Base-by-base conservation (phyloP, 164 flowering plant species). In the Magnolia changhungtana region DNA sequence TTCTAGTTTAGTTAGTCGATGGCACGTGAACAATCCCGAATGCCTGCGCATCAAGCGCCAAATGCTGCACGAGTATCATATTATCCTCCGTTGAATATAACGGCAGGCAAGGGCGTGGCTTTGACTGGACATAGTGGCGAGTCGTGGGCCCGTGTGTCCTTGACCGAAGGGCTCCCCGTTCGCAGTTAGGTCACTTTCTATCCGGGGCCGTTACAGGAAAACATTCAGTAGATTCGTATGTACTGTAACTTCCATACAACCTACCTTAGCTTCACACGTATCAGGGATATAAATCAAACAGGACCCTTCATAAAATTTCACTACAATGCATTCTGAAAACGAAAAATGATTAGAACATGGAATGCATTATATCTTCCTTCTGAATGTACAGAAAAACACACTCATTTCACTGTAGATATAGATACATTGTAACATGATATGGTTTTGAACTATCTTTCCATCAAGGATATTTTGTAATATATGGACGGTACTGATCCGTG, bases 81-180 rank as follows among this genome's bases (percentile, higher is more conserved):
- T 3, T 11, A 55, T 16, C 4, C 61, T 16, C 13, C 16, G 61
- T 16, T 11, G 61, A 16, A 16, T 55, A 55, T 55, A 13, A 55
- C 18, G 61, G 61, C 61, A 16, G 61, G 61, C 61, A 16, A 9
- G 61, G 61, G 61, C 61, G 61, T 55, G 61, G 4, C 61, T 68
- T 29, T 68, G 50, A 31, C 50, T 68, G 71, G 31, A 14, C 71
- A n/a, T 19, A 68, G 71, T 68, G 71, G 71, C 50, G 16, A 20
- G 7, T 14, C 3, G 71, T 68, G 71, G 71, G 3, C 71, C 71
- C 50, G 50, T 1, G 7, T 68, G 71, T 68, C 71, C 50, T 31
- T 29, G 71, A 68, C 71, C 20, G 50, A 18, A 14, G 11, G 31
- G 50, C n/a, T 68, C 37, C 37, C 14, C 27, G 24, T 20, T 64